Evolutionary conservation across 2,329 filamentous ascomycete genomes (phyloP).

Genomic region (Aspergillus ibericus): DNA sequence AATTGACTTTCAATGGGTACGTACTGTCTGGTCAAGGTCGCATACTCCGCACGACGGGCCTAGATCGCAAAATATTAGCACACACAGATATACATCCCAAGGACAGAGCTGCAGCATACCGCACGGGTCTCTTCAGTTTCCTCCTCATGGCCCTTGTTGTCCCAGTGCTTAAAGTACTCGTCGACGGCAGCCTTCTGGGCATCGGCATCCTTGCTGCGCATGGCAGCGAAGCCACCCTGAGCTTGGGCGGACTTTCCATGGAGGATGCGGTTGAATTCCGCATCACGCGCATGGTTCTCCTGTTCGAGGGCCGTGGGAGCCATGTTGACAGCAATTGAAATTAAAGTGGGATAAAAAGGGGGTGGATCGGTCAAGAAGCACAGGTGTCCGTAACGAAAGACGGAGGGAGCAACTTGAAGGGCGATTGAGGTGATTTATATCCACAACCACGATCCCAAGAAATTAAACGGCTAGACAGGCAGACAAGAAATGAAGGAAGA

Average conservation of each 20-base stretch:
- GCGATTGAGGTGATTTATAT: constrained; percentile 8
- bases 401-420: constrained; percentile 9
- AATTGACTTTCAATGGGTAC: constrained; percentile 33
- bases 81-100: too few relatives aligned
- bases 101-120: constrained; percentile 51
- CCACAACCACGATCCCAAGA: constrained; percentile 11
- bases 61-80: constrained; percentile 36
- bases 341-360: constrained; percentile 21
- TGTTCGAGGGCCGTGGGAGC: constrained; percentile 65
- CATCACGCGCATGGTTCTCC: constrained; percentile 83
- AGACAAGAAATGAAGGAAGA: constrained; percentile 6
- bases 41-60: constrained; percentile 83
- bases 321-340: constrained; percentile 43
- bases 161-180: constrained; percentile 97
- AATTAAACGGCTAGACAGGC: constrained; percentile 5
- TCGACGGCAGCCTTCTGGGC: constrained; percentile 81
- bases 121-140: constrained; percentile 84
- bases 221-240: constrained; percentile 73
- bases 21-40: constrained; percentile 87
- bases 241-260: constrained; percentile 73
- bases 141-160: constrained; percentile 73
- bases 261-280: constrained; percentile 84
- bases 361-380: constrained; percentile 10
- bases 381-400: background rate
- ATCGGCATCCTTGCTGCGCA: constrained; percentile 77